Percentiles rank a stretch among this genome's conserved stretches.
Conservation (phyloP, 129 eudicot species). For the Lactuca sativa region DNA sequence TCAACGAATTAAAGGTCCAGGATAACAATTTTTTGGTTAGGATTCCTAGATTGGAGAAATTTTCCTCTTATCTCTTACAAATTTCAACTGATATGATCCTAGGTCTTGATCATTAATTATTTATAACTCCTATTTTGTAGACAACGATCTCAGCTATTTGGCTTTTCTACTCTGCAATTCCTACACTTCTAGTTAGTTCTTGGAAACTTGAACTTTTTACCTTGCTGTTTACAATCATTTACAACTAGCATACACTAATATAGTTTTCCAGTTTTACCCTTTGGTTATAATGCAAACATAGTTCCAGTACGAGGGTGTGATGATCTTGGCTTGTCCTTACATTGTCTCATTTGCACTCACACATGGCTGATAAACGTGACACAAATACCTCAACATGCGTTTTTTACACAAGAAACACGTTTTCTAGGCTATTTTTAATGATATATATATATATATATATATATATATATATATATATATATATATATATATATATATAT, state of each 20-base stretch:
- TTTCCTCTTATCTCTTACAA: neutral
- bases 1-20: no score
- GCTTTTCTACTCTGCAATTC: slow-evolving; percentile 79
- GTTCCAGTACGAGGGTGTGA: neutral
- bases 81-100: neutral
- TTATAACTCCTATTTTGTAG: slow-evolving; percentile 36
- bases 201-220: neutral
- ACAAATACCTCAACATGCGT: no score
- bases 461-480: no score
- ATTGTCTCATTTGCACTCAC: neutral
- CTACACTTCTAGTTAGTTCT: slow-evolving; percentile 68
- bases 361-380: no score
- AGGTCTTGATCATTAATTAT: slow-evolving; percentile 15
- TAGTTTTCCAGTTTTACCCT: neutral
- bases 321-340: slow-evolving; percentile 1
- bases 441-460: no score
- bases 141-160: slow-evolving; percentile 68
- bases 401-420: no score
- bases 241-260: neutral
- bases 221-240: neutral
- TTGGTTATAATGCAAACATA: no score
- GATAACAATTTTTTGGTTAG: neutral
- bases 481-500: no score
- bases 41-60: neutral
- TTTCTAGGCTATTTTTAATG: no score